phyloP scores from a whole-genome alignment of 108 stramenopile species.

The Conticribra weissflogii region DNA sequence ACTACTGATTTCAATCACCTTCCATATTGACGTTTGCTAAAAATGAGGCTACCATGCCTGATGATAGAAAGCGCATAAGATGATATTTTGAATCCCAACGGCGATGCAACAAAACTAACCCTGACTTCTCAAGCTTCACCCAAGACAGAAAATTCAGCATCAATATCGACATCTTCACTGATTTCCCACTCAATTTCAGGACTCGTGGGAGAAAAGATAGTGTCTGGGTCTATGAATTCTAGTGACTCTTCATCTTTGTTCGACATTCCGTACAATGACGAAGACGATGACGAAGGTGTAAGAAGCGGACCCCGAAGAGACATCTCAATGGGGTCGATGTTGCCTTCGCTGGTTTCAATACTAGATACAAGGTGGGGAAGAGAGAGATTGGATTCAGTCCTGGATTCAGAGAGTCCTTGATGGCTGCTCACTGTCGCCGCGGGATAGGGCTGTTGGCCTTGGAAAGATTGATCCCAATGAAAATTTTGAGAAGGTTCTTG shows the following conservation, averaged over 20 bases:
- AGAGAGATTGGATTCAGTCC: background rate
- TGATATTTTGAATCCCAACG: no score
- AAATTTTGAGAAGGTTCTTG: conserved; percentile 1
- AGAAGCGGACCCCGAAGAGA: conserved; percentile 22
- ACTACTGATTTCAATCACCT: no score
- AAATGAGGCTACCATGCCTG: no score
- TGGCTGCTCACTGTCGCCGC: no score
- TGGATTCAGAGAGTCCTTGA: no score
- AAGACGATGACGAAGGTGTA: conserved; percentile 27
- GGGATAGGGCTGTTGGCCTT: no score
- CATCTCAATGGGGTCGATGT: background rate
- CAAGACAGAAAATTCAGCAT: conserved; percentile 1
- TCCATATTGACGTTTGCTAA: no score
- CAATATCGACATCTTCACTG: background rate
- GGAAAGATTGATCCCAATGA: no score
- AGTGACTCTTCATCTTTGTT: conserved; percentile 6
- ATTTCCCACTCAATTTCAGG: conserved; percentile 11
- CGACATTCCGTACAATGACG: conserved; percentile 14
- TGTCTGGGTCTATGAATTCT: conserved; percentile 10
- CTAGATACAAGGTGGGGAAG: background rate
- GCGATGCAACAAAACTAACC: no score
- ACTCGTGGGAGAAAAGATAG: conserved; percentile 11
- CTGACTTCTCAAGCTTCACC: no score
- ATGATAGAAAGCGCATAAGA: no score
- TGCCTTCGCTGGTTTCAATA: background rate